Conservation (phyloP, 352 stramenopile genomes). For the Pythium aquatile region DNA sequence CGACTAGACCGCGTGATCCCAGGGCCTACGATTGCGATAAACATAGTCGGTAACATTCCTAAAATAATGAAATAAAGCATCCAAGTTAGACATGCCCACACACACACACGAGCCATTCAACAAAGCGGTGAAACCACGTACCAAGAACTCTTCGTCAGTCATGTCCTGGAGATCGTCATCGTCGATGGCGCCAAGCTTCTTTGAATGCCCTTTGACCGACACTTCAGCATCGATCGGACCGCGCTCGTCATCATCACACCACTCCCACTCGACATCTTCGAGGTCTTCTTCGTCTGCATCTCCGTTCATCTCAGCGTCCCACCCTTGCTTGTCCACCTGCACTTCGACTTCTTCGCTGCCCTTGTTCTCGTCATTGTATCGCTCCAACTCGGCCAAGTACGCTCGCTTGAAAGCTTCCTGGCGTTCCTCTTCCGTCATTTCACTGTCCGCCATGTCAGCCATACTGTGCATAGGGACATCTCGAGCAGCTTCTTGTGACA, state of each 20-base stretch:
- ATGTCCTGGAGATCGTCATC: conserved; percentile 82
- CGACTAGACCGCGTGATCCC: conserved; percentile 27
- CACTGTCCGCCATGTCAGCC: conserved; percentile 50
- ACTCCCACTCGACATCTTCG: conserved; percentile 85
- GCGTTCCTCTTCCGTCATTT: conserved; percentile 79
- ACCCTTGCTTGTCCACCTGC: conserved; percentile 78
- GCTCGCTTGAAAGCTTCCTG: conserved; percentile 82
- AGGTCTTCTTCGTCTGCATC: conserved; percentile 72
- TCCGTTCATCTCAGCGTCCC: conserved; percentile 82
- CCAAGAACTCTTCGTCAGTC: conserved; percentile 85
- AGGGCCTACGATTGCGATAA: conserved; percentile 24
- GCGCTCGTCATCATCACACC: conserved; percentile 64
- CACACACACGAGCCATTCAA: background rate
- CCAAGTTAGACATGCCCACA: background rate
- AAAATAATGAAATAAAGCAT: conserved; percentile 3
- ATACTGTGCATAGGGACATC: conserved; percentile 49
- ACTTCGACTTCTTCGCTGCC: conserved; percentile 78
- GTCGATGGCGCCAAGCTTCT: conserved; percentile 64
- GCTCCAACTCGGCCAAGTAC: conserved; percentile 81
- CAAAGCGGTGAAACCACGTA: conserved; percentile 28
- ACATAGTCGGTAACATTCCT: conserved; percentile 79
- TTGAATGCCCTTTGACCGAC: conserved; percentile 62
- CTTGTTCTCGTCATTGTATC: conserved; percentile 84
- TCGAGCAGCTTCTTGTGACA: conserved; percentile 36
- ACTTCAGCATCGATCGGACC: conserved; percentile 47